Base-by-base conservation (phyloP, 192 early-diverging fungal species). In the Backusella tarrabulga region DNA sequence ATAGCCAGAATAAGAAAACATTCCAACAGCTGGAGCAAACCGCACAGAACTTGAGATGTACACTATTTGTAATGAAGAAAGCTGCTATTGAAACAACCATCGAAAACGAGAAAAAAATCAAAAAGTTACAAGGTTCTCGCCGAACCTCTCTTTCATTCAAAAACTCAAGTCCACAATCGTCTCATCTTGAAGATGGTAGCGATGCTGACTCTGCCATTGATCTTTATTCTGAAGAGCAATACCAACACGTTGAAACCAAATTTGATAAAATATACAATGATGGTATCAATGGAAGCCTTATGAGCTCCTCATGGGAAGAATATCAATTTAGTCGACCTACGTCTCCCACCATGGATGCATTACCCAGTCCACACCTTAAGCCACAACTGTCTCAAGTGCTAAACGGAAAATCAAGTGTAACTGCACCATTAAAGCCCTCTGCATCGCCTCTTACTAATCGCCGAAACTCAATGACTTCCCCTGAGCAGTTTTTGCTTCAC, bases 41-140 rank as follows among this genome's bases (percentile, higher is more conserved):
- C 2, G 83, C 86, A n/a, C 80, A 83, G 36, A 85, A 89, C 26
- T 79, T 90, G 29, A 83, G 86, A 76, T 76, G 84, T 12, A 85
- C 83, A 17, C 74, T 90, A 35, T 79, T 87, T 36, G 82, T 84
- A 15, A 90, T 90, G 89, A 84, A 86, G 19, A 81, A 85, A 67
- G 85, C 89, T 3, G 88, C 88, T 26, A 85, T 86, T 17, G 74
- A 82, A 36, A 83, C 84, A 6, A 85, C 88, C 3, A 71, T 69
- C n/a, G 72, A 81, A 29, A 46, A 68, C 29, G 80, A 81, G 56
- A 76, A 60, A 36, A 81, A 77, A 44, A 73, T 81, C 44, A 77
- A 67, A 17, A 32, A 26, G 3, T 50, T 81, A 11, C 75, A 81
- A 34, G 21, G 46, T 3, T 35, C 66, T 34, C 71, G 77, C 38